Evolutionary conservation across 169 alveolate species (phyloP).

Genomic region (Plasmodium vinckei): DNA sequence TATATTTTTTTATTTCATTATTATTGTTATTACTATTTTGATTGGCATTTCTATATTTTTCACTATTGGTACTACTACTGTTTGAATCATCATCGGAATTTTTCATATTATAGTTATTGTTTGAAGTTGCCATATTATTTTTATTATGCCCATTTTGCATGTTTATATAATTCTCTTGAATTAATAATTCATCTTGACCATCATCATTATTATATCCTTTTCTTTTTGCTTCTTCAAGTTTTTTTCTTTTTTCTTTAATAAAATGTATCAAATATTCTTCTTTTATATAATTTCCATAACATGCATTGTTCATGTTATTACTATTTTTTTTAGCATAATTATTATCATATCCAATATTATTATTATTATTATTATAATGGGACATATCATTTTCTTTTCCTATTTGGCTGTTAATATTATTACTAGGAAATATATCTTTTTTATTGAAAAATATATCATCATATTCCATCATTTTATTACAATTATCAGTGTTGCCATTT

Average conservation of each 20-base stretch:
- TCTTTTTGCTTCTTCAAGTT: neutral
- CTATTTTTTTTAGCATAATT: constrained; percentile 6
- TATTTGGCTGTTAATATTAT: neutral
- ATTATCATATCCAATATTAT: neutral
- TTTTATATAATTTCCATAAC: neutral
- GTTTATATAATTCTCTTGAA: neutral
- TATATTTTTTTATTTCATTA: neutral
- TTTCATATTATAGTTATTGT: constrained; percentile 4
- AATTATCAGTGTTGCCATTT: constrained; percentile 5
- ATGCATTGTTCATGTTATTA: neutral
- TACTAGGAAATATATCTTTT: neutral
- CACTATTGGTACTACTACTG: neutral
- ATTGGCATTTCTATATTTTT: neutral
- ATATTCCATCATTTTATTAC: neutral
- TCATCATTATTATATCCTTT: neutral
- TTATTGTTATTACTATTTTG: neutral
- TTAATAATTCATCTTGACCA: neutral
- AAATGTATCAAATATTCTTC: neutral
- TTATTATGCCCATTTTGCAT: constrained; percentile 5
- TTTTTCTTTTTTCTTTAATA: neutral
- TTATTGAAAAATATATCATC: constrained; percentile 12
- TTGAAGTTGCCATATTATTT: neutral
- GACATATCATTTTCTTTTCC: neutral
- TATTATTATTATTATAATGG: neutral
- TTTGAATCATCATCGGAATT: constrained; percentile 5